Evolutionary conservation across 1,284 basidiomycete genomes (phyloP), one percentile per base, ranked within the genome.

Genomic region (Naganishia cerealis): DNA sequence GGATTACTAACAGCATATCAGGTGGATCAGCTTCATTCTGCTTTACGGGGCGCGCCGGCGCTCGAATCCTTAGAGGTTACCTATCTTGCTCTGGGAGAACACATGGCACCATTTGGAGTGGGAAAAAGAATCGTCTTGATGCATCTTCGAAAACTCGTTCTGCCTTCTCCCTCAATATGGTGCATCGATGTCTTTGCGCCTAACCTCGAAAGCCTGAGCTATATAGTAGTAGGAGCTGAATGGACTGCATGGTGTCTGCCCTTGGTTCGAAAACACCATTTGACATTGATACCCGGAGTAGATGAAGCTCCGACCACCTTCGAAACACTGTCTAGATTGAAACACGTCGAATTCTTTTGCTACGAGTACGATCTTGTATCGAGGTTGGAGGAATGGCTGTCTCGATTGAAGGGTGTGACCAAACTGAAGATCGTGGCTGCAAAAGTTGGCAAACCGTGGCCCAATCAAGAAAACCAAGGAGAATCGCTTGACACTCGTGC

Each of bases 321-420:
- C 1, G 39, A 42, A 10, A 12, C 38, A n/a, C 21, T 57, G 26
- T n/a, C n/a, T 16, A 38, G 40, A 16, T 42, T 57, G 38, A 40
- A 42, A n/a, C 13, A 16, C 6, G 18, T 57, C 12, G 56, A 57
- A 40, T 24, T 57, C 39, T 38, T 42, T 13, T 57, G 56, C 38
- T 21, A 42, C 39, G 40, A 40, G 39, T 40, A 40, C n/a, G 56
- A 57, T 39, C 16, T 24, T 18, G 16, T 42, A 29, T 57, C 39
- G 21, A 16, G 39, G 9, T 39, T 57, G n/a, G 56, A 24, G 24
- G 56, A 29, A 9, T 62, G 59, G 59, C 36, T 39, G 5, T 53
- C 59, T 33, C 59, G 48, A 10, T 39, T 62, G 16, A 18, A 36
- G 10, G 53, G 53, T n/a, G 33, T 62, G 7, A 62, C 59, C n/a